Conservation (phyloP, 441 rosid species). For the Pelargonium cotyledonis region DNA sequence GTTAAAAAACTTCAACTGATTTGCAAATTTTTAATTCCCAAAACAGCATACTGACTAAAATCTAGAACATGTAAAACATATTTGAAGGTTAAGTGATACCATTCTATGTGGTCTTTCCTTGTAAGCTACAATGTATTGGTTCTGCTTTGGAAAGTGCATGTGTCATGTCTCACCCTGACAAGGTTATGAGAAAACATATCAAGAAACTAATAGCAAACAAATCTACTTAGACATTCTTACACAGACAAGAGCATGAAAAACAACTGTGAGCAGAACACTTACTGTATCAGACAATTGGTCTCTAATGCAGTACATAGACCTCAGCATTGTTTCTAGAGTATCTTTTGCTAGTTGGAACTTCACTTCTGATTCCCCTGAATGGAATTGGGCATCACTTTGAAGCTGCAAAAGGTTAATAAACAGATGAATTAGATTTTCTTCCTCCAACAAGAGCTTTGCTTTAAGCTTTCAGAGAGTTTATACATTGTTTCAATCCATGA, state of each 20-base stretch:
- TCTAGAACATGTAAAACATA: neutral
- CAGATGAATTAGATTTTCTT: neutral
- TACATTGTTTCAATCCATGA: neutral
- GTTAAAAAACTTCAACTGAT: neutral
- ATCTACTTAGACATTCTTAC: constrained; percentile 2
- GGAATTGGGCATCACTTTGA: constrained; percentile 36
- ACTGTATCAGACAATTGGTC: constrained; percentile 41
- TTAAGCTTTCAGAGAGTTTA: neutral
- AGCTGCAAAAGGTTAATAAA: constrained; percentile 30
- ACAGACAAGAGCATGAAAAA: neutral
- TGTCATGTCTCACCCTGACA: constrained; percentile 34
- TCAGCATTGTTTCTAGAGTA: constrained; percentile 34
- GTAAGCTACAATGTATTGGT: constrained; percentile 20
- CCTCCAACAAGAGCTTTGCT: neutral
- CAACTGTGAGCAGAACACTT: constrained; percentile 18
- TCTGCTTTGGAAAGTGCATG: constrained; percentile 18
- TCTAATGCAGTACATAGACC: constrained; percentile 36
- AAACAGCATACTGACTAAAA: neutral
- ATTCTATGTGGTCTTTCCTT: constrained; percentile 8
- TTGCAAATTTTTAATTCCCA: neutral
- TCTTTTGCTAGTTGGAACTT: constrained; percentile 43
- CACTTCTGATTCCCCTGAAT: constrained; percentile 36
- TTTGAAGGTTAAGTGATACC: constrained; percentile 7
- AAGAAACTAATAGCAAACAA: constrained; percentile 6
- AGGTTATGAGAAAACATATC: constrained; percentile 1